Percentiles rank a stretch among this genome's conserved stretches.
These are phyloP conservation scores for Lachnellula subtilissima DNA, from an alignment of 2,329 filamentous ascomycete species.

Conservation along the genomic window DNA sequence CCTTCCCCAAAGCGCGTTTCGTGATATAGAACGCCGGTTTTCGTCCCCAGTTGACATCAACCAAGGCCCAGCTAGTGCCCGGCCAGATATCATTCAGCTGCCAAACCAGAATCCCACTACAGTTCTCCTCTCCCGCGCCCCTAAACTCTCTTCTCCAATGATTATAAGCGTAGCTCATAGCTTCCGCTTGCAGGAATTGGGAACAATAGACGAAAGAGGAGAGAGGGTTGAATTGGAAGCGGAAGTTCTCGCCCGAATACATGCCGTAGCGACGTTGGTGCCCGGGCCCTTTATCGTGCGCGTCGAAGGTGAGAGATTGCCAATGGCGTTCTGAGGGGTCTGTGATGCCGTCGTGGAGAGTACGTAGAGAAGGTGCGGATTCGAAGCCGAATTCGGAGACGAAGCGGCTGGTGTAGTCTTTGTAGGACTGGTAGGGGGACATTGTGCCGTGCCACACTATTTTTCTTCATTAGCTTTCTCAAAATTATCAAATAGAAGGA, in stretches of 20 bases:
- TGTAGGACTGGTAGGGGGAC: constrained; percentile 47
- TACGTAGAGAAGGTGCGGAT: constrained; percentile 40
- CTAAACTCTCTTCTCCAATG: constrained; percentile 26
- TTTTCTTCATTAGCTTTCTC: background rate
- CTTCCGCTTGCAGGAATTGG: constrained; percentile 28
- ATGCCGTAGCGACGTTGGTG: constrained; percentile 47
- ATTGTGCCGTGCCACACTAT: constrained; percentile 49
- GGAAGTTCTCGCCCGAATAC: constrained; percentile 28
- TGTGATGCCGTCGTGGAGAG: constrained; percentile 48
- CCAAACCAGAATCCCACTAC: constrained; percentile 63
- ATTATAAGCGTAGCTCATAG: constrained; percentile 29
- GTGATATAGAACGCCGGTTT: constrained; percentile 51
- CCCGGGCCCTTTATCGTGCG: constrained; percentile 51
- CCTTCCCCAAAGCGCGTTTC: constrained; percentile 38
- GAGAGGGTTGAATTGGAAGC: constrained; percentile 24
- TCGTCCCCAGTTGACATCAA: constrained; percentile 51
- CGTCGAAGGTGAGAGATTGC: constrained; percentile 47
- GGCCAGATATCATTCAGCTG: constrained; percentile 70
- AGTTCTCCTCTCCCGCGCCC: constrained; percentile 32
- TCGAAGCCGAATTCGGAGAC: constrained; percentile 53
- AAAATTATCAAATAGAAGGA: background rate
- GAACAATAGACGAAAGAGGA: constrained; percentile 27
- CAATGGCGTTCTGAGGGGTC: constrained; percentile 43
- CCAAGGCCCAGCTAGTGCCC: constrained; percentile 60
- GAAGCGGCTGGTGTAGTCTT: constrained; percentile 45